Percentiles rank a stretch among this genome's conserved stretches.
phyloP scores from a whole-genome alignment of 805 yeast species.

The Dipodascopsis uninucleata region DNA sequence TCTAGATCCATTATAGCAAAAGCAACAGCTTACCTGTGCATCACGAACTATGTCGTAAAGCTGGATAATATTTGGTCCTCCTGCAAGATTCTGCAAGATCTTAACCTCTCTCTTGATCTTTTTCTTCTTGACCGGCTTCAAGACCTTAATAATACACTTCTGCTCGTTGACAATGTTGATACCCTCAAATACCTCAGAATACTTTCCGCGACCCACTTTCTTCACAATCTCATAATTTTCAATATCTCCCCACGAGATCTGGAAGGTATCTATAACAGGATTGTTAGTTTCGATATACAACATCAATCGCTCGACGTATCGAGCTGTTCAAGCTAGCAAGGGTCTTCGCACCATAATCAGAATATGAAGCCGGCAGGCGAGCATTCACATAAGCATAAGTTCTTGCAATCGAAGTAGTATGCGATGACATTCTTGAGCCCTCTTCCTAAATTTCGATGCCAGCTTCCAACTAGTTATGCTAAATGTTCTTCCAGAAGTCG shows the following conservation, averaged over 20 bases:
- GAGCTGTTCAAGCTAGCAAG: too few species aligned
- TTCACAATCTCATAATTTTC: constrained; percentile 68
- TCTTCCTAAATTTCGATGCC: not conserved
- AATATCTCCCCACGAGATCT: constrained; percentile 59
- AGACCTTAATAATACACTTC: constrained; percentile 77
- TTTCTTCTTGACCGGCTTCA: constrained; percentile 90
- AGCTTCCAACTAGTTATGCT: not conserved
- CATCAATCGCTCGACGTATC: not conserved
- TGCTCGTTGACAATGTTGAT: constrained; percentile 60
- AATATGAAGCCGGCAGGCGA: constrained; percentile 64
- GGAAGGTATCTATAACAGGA: constrained; percentile 44
- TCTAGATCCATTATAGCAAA: too few species aligned
- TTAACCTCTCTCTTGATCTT: constrained; percentile 87
- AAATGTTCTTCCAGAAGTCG: too few species aligned
- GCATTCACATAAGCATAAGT: constrained; percentile 76
- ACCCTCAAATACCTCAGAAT: constrained; percentile 92
- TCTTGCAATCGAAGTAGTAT: constrained; percentile 44
- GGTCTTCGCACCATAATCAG: constrained; percentile 62
- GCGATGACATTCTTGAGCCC: constrained; percentile 13
- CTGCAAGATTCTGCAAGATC: constrained; percentile 76
- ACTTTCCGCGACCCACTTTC: constrained; percentile 89
- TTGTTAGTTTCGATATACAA: not conserved
- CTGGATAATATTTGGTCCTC: constrained; percentile 77
- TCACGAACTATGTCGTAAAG: constrained; percentile 80
- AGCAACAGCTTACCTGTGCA: constrained; percentile 45